Percentiles rank a stretch among this genome's conserved stretches.
phyloP scores from a whole-genome alignment of 805 yeast species.

The Kluyveromyces aestuarii region DNA sequence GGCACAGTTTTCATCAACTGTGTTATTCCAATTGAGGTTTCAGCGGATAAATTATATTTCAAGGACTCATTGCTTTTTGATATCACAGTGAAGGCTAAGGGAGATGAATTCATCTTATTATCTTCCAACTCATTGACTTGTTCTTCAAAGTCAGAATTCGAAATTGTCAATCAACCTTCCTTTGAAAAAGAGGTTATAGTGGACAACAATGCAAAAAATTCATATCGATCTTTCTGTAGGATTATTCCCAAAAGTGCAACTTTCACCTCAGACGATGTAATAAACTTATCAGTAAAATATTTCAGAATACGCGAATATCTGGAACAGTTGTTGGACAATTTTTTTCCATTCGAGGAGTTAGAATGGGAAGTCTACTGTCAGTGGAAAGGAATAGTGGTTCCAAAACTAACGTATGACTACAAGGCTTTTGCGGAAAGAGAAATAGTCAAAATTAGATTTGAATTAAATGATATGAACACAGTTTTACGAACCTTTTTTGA shows the following conservation, averaged over 20 bases:
- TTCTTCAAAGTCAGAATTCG: constrained; percentile 7
- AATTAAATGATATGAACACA: no score
- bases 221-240: constrained; percentile 1
- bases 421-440: constrained; percentile 10
- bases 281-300: constrained; percentile 1
- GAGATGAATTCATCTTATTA: constrained; percentile 20
- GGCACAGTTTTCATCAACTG: constrained; percentile 10
- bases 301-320: background rate
- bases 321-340: background rate
- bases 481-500: background rate
- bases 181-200: background rate
- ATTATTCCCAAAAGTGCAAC: background rate
- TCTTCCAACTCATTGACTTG: constrained; percentile 10
- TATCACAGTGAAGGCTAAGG: constrained; percentile 20
- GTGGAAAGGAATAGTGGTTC: constrained; percentile 19
- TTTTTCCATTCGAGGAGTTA: background rate
- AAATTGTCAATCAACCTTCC: constrained; percentile 9
- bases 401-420: constrained; percentile 17
- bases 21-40: constrained; percentile 22
- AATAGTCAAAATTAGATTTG: constrained; percentile 2
- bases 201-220: background rate
- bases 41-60: constrained; percentile 26
- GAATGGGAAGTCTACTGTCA: background rate
- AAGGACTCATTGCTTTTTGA: constrained; percentile 21
- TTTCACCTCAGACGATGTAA: background rate